These are phyloP conservation scores for Lizanozyma gosingica DNA, from an alignment of 1,139 yeast genomes.

Conservation along the genomic window DNA sequence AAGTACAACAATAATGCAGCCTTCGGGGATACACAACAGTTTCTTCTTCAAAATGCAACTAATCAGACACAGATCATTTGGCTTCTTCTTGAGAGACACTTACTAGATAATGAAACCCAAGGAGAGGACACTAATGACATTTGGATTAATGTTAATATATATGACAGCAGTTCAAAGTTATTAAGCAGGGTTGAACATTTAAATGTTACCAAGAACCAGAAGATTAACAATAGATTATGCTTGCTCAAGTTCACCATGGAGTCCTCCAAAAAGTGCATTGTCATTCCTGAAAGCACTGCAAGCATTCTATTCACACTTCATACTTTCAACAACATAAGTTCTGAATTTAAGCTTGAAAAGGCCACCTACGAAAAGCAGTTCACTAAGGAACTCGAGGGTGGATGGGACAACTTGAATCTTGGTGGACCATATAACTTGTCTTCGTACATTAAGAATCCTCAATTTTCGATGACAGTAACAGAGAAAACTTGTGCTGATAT, in stretches of 20 bases:
- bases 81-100: constrained; percentile 40
- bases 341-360: constrained; percentile 16
- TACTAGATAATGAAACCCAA: constrained; percentile 12
- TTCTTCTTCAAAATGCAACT: constrained; percentile 27
- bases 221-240: constrained; percentile 15
- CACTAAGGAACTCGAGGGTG: constrained; percentile 21
- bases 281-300: constrained; percentile 17
- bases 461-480: constrained; percentile 29
- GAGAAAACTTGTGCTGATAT: constrained; percentile 11
- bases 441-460: constrained; percentile 55
- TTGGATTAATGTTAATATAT: constrained; percentile 1
- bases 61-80: constrained; percentile 27
- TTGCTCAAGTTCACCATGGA: constrained; percentile 18
- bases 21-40: constrained; percentile 35
- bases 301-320: constrained; percentile 29
- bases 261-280: constrained; percentile 17
- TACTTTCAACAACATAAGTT: constrained; percentile 20
- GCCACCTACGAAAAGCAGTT: constrained; percentile 15
- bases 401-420: constrained; percentile 38
- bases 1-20: constrained; percentile 15
- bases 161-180: constrained; percentile 2
- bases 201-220: constrained; percentile 11
- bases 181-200: constrained; percentile 4
- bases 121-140: constrained; percentile 4
- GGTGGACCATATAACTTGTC: constrained; percentile 55